phyloP scores from a whole-genome alignment of 1,284 basidiomycete species.

The Trametes pubescens region DNA sequence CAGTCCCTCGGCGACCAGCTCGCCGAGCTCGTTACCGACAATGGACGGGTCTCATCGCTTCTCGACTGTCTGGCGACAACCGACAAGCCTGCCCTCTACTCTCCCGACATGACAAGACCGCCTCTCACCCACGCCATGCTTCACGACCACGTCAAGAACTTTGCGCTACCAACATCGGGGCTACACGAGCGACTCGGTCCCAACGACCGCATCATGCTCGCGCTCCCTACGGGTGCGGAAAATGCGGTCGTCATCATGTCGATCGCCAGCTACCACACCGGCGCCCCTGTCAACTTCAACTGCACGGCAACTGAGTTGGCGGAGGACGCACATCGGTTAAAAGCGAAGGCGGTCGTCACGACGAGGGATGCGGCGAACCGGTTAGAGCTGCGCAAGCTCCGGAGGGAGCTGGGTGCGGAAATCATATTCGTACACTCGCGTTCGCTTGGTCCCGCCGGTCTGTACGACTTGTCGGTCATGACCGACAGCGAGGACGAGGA shows the following conservation, averaged over 20 bases:
- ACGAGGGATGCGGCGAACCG: slow-evolving; percentile 49
- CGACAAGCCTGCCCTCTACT: slow-evolving; percentile 45
- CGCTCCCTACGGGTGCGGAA: slow-evolving; percentile 53
- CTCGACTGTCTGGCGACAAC: slow-evolving; percentile 50
- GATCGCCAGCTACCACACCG: slow-evolving; percentile 51
- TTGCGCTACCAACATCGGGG: slow-evolving; percentile 47
- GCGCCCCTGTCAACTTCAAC: slow-evolving; percentile 53
- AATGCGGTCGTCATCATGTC: slow-evolving; percentile 53
- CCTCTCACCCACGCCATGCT: slow-evolving; percentile 45
- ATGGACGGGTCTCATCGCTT: slow-evolving; percentile 43
- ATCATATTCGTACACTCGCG: slow-evolving; percentile 46
- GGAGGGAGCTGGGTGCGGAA: slow-evolving; percentile 46
- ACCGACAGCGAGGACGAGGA: slow-evolving; percentile 31
- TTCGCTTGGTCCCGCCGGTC: slow-evolving; percentile 44
- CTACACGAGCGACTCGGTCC: slow-evolving; percentile 42
- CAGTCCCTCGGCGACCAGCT: slow-evolving; percentile 48
- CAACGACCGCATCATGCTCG: slow-evolving; percentile 54
- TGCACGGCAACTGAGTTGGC: slow-evolving; percentile 52
- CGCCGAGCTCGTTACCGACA: slow-evolving; percentile 41
- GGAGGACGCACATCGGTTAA: slow-evolving; percentile 49
- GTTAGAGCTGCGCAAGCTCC: slow-evolving; percentile 45
- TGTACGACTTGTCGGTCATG: slow-evolving; percentile 49
- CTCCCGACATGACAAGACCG: slow-evolving; percentile 39
- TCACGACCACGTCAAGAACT: slow-evolving; percentile 47
- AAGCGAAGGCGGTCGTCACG: slow-evolving; percentile 49